These are phyloP conservation scores for Fraxinus paxiana DNA, from an alignment of 305 asterid species.

Conservation along the genomic window DNA sequence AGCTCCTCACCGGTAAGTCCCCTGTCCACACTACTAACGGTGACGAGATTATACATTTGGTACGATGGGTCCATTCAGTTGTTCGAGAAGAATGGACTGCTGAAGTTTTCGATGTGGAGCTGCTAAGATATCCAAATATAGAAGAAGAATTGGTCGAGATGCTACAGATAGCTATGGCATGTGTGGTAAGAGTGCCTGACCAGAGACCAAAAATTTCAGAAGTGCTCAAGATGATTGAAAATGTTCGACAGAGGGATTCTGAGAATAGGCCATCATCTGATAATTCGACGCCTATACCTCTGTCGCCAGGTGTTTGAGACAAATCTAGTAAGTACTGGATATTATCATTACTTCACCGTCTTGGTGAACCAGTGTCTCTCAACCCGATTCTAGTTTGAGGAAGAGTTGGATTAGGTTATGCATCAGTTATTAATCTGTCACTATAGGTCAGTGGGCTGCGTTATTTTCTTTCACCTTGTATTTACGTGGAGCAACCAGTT, in stretches of 20 bases:
- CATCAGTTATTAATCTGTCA: conserved; percentile 11
- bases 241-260: conserved; percentile 27
- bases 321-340: conserved; percentile 12
- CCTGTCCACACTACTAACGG: conserved; percentile 65
- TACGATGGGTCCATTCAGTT: conserved; percentile 83
- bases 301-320: conserved; percentile 32
- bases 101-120: conserved; percentile 75
- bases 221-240: conserved; percentile 61
- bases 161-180: conserved; percentile 74
- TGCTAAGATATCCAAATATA: conserved; percentile 64
- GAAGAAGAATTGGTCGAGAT: conserved; percentile 81
- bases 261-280: conserved; percentile 32
- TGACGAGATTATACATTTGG: conserved; percentile 70
- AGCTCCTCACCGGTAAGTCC: conserved; percentile 74
- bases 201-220: conserved; percentile 74
- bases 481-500: conserved; percentile 17
- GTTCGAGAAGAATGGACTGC: conserved; percentile 96
- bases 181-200: conserved; percentile 69
- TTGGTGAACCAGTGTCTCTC: conserved; percentile 37
- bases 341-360: conserved; percentile 36
- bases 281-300: conserved; percentile 25
- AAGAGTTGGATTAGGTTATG: conserved; percentile 29
- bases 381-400: conserved; percentile 25
- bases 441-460: background rate
- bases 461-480: background rate